These are phyloP conservation scores for Geranium brycei DNA, from an alignment of 345 rosid species.

Conservation along the genomic window DNA sequence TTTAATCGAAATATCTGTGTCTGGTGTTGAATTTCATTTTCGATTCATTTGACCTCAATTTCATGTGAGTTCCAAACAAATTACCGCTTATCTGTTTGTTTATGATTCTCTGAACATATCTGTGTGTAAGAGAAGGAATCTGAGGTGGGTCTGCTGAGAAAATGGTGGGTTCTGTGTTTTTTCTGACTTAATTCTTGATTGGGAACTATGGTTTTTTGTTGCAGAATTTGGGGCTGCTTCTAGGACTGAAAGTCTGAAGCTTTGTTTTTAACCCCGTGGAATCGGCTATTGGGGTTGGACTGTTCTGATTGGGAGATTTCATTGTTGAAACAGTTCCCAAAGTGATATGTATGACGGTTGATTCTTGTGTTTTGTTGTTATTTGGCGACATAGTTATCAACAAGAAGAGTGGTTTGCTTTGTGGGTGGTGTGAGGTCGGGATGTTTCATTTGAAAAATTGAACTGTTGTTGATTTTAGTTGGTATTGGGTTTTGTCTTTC, in stretches of 20 bases:
- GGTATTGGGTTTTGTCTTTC: conserved; percentile 2
- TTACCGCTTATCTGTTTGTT: no score
- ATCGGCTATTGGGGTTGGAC: conserved; percentile 12
- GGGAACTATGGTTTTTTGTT: conserved; percentile 21
- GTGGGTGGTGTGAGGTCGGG: no score
- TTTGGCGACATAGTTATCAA: background rate
- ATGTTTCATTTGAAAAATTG: background rate
- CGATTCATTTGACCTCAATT: background rate
- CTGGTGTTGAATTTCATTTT: no score
- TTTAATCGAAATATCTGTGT: background rate
- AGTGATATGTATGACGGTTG: background rate
- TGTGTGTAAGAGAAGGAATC: conserved; percentile 11
- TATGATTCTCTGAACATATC: background rate
- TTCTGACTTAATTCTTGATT: conserved; percentile 13
- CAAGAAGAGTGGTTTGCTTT: no score
- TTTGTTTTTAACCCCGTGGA: conserved; percentile 13
- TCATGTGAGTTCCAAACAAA: background rate
- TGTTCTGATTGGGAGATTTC: background rate
- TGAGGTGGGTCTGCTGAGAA: conserved; percentile 15
- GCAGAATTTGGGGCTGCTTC: conserved; percentile 28
- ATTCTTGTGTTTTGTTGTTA: background rate
- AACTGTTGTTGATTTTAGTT: conserved; percentile 8
- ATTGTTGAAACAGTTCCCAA: background rate
- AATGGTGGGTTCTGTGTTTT: conserved; percentile 7
- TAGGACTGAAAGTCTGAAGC: conserved; percentile 6